These are phyloP conservation scores for Neurospora sp. DNA, from an alignment of 495 filamentous ascomycete genomes.

Conservation along the genomic window DNA sequence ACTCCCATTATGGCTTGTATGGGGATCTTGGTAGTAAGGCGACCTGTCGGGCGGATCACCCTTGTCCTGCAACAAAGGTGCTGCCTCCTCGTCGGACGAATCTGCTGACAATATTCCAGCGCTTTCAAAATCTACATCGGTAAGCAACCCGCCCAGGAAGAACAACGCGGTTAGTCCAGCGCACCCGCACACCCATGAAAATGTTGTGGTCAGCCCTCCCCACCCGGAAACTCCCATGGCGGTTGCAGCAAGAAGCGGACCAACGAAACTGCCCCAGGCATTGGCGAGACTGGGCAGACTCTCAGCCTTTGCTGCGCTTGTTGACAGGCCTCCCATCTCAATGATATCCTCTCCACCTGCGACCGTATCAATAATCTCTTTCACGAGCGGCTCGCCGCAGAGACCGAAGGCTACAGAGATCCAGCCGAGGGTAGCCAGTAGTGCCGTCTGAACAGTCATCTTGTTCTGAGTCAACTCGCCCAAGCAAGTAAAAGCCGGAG, in stretches of 20 bases:
- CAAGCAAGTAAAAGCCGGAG: slow-evolving; percentile 12
- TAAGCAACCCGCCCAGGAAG: slow-evolving; percentile 21
- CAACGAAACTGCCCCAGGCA: slow-evolving; percentile 20
- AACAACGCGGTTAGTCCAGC: slow-evolving; percentile 11
- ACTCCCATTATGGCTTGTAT: not conserved
- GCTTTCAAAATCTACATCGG: not conserved
- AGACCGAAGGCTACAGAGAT: slow-evolving; percentile 18
- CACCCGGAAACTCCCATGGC: slow-evolving; percentile 13
- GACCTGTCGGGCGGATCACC: not conserved
- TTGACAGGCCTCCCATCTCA: not conserved
- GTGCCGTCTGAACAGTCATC: not conserved
- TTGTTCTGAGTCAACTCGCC: slow-evolving; percentile 1
- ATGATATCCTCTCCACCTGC: not conserved
- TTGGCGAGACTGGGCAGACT: slow-evolving; percentile 12
- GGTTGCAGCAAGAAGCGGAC: slow-evolving; percentile 15
- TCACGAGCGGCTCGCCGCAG: slow-evolving; percentile 14
- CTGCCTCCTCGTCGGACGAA: slow-evolving; percentile 15
- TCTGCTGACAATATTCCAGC: not conserved
- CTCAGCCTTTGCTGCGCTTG: slow-evolving; percentile 5
- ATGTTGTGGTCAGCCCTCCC: slow-evolving; percentile 9
- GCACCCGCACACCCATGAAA: slow-evolving; percentile 7
- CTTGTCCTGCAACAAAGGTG: slow-evolving; percentile 9
- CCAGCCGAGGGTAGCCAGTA: slow-evolving; percentile 9
- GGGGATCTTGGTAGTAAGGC: not conserved
- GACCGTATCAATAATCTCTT: slow-evolving; percentile 7